phyloP scores from a whole-genome alignment of 768 basidiomycete species.

The Baorangia bicolor region DNA sequence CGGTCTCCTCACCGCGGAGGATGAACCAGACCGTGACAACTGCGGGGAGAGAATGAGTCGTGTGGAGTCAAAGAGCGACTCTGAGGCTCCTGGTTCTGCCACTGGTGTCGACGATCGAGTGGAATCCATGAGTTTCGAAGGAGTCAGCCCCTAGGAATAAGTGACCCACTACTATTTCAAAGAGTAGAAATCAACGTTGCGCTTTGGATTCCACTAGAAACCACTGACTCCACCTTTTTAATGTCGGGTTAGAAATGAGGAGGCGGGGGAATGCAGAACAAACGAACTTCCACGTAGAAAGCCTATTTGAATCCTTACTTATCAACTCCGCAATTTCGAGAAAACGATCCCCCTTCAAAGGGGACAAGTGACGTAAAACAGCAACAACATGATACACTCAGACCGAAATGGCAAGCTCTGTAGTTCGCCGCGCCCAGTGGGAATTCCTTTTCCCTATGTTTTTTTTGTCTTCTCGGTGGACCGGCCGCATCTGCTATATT shows the following conservation, averaged over 20 bases:
- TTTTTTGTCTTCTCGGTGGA: not conserved
- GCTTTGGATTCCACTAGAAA: no score
- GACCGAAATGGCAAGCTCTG: constrained; percentile 12
- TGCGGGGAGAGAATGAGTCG: constrained; percentile 3
- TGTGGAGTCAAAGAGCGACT: constrained; percentile 1
- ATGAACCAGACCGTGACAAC: constrained; percentile 5
- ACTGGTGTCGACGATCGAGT: constrained; percentile 13
- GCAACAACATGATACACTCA: no score
- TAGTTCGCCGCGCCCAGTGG: not conserved
- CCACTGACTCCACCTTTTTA: no score
- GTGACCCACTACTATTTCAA: constrained; percentile 14
- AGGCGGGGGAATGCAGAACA: not conserved
- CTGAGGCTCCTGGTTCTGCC: constrained; percentile 7
- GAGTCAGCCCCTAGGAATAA: not conserved
- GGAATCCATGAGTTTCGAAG: constrained; percentile 14
- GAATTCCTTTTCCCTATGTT: not conserved
- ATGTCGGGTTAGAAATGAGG: not conserved
- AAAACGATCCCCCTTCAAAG: not conserved
- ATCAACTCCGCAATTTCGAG: constrained; percentile 1
- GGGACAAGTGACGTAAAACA: not conserved
- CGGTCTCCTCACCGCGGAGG: constrained; percentile 14
- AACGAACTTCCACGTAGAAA: not conserved
- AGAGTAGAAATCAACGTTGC: not conserved
- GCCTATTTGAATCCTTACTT: constrained; percentile 12
- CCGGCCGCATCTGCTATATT: no score